Base-by-base conservation (phyloP, 1,139 yeast species). In the Magnusiomyces tetraspermus region DNA sequence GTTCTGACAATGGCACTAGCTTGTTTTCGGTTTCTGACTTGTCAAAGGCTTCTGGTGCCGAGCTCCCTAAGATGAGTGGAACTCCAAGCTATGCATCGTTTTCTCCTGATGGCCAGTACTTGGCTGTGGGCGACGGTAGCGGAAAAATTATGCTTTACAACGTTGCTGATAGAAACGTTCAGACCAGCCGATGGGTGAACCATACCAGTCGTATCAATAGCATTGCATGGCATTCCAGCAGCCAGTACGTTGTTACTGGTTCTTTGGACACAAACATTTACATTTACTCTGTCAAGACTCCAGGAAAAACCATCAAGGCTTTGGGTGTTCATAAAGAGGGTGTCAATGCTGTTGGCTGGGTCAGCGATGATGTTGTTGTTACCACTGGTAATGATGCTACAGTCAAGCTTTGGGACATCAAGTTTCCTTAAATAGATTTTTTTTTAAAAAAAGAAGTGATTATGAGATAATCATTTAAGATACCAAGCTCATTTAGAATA, bases 161-260 rank as follows among this genome's bases (percentile, higher is more conserved):
- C 56, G 66, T 79, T 19, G 67, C 70, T 1, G 81, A 80, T 48
- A 78, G 75, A 43, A 63, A 76, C 6, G 73, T 86, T 6, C 79
- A 85, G 47, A 89, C 97, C 1, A 80, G 94, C 0, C 79, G 97
- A 65, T 92, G 99, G 99, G 84, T 95, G 0, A 90, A 86, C 80
- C 97, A 94, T 67, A 85, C 90, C 2, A 83, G 95, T 53, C 81
- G 78, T 55, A 84, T 92, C 55, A 81, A 79, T 53, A 79, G 83
- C 40, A 85, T 94, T 49, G 70, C 80, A 36, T 92, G 97, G 97
- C 77, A 83, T 46, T 68, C 72, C 2, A 89, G 85, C 60, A 85
- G 88, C 53, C 79, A 83, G 60, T 81, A 76, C 60, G 76, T 86
- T 49, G 84, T 83, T 22, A 80, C 92, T 57, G 95, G 85, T 1